Conservation (phyloP, 257 asterid genomes). For the Solanum pimpinellifolium region DNA sequence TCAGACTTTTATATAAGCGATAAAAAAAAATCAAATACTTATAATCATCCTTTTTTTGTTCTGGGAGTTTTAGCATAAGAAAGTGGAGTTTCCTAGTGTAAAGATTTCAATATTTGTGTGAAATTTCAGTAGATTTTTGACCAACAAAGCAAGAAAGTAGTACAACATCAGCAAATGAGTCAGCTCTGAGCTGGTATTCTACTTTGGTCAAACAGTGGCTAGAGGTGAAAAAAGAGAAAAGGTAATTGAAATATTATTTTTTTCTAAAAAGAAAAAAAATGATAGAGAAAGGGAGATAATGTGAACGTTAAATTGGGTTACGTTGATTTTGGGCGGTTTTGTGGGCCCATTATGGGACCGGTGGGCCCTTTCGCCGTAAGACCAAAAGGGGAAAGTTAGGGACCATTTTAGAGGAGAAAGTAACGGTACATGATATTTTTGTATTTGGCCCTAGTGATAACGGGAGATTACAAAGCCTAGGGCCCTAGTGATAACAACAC, state of each 20-base stretch:
- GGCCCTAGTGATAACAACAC: not conserved
- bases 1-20: accelerated
- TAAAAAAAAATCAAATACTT: not conserved
- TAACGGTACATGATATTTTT: slow-evolving; percentile 9
- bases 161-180: not conserved
- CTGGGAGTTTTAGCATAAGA: not conserved
- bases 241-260: not conserved
- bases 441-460: not conserved
- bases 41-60: not conserved
- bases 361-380: slow-evolving; percentile 9
- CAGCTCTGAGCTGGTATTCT: not conserved
- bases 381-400: slow-evolving; percentile 1
- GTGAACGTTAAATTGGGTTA: not conserved
- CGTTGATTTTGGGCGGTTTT: slow-evolving; percentile 7
- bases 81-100: not conserved
- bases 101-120: not conserved
- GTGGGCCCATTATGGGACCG: slow-evolving; percentile 3
- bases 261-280: not conserved
- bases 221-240: not conserved
- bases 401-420: slow-evolving; percentile 9
- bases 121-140: not conserved
- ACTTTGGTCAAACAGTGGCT: not conserved
- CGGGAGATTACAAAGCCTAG: not conserved
- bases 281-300: not conserved
- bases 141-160: not conserved